These are phyloP conservation scores for Microsporum audouinii DNA, from an alignment of 2,329 filamentous ascomycete genomes.

Conservation along the genomic window DNA sequence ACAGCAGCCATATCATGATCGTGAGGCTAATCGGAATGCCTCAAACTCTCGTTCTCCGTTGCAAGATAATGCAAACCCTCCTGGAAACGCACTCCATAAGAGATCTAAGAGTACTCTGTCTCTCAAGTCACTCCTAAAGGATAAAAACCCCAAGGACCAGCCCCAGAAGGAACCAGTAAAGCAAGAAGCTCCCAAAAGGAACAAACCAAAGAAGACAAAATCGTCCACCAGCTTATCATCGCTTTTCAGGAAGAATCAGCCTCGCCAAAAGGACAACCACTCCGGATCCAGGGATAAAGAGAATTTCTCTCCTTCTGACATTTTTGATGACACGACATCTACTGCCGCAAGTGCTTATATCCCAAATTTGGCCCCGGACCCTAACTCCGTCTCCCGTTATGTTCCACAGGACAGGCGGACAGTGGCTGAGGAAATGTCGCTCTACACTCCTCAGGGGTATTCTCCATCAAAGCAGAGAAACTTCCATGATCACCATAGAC, in stretches of 20 bases:
- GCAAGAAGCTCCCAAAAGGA: constrained; percentile 25
- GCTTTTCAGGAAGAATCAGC: constrained; percentile 63
- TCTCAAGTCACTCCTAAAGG: constrained; percentile 38
- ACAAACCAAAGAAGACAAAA: constrained; percentile 58
- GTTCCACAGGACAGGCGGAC: constrained; percentile 36
- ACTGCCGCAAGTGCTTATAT: constrained; percentile 1
- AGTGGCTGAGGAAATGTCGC: constrained; percentile 44
- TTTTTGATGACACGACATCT: constrained; percentile 6
- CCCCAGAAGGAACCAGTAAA: constrained; percentile 24
- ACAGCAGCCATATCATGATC: constrained; percentile 21
- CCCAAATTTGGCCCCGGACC: constrained; percentile 13
- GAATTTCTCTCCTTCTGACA: constrained; percentile 54
- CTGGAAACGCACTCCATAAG: constrained; percentile 36
- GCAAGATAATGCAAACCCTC: constrained; percentile 20
- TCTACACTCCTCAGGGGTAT: constrained; percentile 50
- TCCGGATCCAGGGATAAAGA: constrained; percentile 55
- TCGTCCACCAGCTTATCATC: constrained; percentile 71
- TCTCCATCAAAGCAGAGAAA: constrained; percentile 52
- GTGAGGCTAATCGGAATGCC: constrained; percentile 15
- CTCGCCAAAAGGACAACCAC: constrained; percentile 51
- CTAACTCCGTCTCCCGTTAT: constrained; percentile 28
- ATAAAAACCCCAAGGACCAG: constrained; percentile 37
- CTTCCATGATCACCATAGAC: constrained; percentile 44
- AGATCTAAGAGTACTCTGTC: constrained; percentile 46
- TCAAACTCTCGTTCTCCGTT: constrained; percentile 19